These are phyloP conservation scores for Saccharum spontaneum DNA, from an alignment of 176 grass and related monocot species.

Conservation along the genomic window DNA sequence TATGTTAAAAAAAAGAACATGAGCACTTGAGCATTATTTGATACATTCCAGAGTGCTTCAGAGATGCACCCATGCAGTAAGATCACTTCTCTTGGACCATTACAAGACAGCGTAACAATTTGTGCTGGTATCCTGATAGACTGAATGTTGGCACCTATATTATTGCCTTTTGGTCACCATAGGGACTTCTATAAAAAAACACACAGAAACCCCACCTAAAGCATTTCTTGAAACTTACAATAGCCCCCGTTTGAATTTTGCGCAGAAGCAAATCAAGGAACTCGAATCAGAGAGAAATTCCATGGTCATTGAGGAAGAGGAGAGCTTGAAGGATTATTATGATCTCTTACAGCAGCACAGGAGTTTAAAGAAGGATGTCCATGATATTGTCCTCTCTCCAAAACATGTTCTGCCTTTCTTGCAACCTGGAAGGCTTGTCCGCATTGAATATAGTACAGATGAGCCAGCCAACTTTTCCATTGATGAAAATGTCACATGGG, in stretches of 20 bases:
- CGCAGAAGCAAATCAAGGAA: constrained; percentile 90
- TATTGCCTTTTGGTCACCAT: background rate
- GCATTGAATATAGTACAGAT: constrained; percentile 51
- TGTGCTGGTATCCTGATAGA: background rate
- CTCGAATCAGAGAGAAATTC: constrained; percentile 85
- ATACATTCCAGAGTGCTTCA: background rate
- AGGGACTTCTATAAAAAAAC: background rate
- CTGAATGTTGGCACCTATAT: background rate
- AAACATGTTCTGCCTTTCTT: constrained; percentile 91
- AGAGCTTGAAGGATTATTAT: constrained; percentile 85
- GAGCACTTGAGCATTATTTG: background rate
- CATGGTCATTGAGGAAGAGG: constrained; percentile 94
- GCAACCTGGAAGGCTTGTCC: constrained; percentile 85
- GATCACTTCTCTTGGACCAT: background rate
- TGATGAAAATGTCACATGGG: constrained; percentile 67
- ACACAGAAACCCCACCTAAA: background rate
- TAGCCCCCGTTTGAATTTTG: constrained; percentile 18
- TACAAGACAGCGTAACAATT: background rate
- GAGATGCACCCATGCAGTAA: constrained; percentile 5
- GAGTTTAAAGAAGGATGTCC: constrained; percentile 77
- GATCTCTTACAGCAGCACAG: constrained; percentile 81
- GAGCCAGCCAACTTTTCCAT: constrained; percentile 44
- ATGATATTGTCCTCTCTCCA: constrained; percentile 69
- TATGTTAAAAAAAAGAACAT: background rate
- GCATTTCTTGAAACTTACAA: constrained; percentile 14